A percentile compares a stretch with the other conserved stretches of the same genome.
phyloP scores from a whole-genome alignment of 306 rosid species.

The Trifolium pratense region DNA sequence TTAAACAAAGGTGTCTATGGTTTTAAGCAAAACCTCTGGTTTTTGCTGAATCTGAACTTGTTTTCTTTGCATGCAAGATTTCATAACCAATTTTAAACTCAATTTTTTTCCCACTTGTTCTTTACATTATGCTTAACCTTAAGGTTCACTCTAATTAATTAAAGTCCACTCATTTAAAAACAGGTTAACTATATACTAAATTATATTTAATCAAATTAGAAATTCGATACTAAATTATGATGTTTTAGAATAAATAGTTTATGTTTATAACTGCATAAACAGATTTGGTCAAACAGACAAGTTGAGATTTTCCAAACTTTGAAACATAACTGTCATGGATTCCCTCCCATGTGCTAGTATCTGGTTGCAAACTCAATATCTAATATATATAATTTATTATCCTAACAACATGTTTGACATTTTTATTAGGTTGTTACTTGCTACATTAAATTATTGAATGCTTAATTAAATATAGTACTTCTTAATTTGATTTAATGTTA shows the following conservation, averaged over 20 bases:
- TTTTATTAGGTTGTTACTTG: constrained; percentile 26
- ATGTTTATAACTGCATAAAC: constrained; percentile 33
- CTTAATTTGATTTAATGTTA: not conserved
- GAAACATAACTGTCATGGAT: constrained; percentile 50
- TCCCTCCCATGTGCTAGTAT: constrained; percentile 69
- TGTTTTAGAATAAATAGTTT: not conserved
- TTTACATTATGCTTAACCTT: not conserved
- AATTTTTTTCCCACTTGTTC: not conserved
- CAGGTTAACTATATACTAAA: not conserved
- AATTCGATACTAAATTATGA: not conserved
- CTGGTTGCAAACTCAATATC: constrained; percentile 31
- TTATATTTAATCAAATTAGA: not conserved
- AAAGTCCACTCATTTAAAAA: constrained; percentile 6
- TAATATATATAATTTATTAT: constrained; percentile 32
- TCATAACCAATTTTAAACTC: not conserved
- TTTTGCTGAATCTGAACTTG: not conserved
- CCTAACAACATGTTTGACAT: constrained; percentile 37
- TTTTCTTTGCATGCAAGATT: constrained; percentile 27
- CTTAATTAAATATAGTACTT: not conserved
- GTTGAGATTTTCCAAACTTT: constrained; percentile 49
- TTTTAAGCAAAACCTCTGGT: constrained; percentile 8
- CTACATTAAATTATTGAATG: not conserved
- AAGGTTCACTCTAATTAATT: not conserved
- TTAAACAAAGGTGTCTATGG: not conserved
- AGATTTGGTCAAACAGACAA: constrained; percentile 58